These are phyloP conservation scores for Penicillium steckii DNA, from an alignment of 495 filamentous ascomycete genomes.

Conservation along the genomic window DNA sequence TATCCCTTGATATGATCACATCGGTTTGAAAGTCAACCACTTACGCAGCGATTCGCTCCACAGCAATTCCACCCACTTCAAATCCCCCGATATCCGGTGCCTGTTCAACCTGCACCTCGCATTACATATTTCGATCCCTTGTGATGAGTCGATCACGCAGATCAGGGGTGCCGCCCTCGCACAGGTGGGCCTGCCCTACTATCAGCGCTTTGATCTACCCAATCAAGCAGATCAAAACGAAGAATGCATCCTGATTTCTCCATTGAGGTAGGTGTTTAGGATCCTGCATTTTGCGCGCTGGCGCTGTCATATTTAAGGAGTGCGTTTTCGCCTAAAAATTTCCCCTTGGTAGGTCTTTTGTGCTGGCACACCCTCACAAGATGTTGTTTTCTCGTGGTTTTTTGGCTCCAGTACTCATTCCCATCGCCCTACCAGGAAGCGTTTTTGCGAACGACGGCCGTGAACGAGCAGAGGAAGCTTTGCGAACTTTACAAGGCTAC, in stretches of 20 bases:
- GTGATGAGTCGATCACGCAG: slow-evolving; percentile 20
- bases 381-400: slow-evolving; percentile 9
- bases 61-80: neutral
- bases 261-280: slow-evolving; percentile 11
- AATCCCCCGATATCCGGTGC: neutral
- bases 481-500: slow-evolving; percentile 58
- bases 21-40: slow-evolving; percentile 14
- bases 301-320: slow-evolving; percentile 15
- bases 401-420: slow-evolving; percentile 7
- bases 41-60: slow-evolving; percentile 6
- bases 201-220: slow-evolving; percentile 7
- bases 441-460: slow-evolving; percentile 15
- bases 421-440: slow-evolving; percentile 4
- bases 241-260: slow-evolving; percentile 20
- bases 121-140: neutral
- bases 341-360: neutral
- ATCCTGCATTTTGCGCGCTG: neutral
- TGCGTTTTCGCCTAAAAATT: neutral
- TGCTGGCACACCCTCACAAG: slow-evolving; percentile 8
- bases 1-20: slow-evolving; percentile 19
- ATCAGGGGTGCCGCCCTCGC: slow-evolving; percentile 15
- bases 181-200: slow-evolving; percentile 9
- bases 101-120: neutral
- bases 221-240: slow-evolving; percentile 16
- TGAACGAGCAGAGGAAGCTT: slow-evolving; percentile 43